These are phyloP conservation scores for Saccharomyces hybrid DNA, from an alignment of 1,139 yeast species.

Conservation along the genomic window DNA sequence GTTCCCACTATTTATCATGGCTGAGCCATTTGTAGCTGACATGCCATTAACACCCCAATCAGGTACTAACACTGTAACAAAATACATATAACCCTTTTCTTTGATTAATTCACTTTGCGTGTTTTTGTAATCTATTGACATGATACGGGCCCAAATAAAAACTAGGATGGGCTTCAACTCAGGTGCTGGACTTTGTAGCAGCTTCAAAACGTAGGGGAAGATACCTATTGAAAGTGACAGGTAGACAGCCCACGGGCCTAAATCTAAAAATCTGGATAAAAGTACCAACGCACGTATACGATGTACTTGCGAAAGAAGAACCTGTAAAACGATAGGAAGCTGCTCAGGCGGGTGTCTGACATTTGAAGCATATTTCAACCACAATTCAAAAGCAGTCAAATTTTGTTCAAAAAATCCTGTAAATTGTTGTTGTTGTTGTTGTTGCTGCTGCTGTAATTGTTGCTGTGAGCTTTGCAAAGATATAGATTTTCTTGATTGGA, in stretches of 20 bases:
- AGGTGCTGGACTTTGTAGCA: conserved; percentile 90
- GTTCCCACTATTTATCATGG: conserved; percentile 12
- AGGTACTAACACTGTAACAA: conserved; percentile 62
- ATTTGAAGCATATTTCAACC: conserved; percentile 87
- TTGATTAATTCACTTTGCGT: conserved; percentile 89
- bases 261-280: conserved; percentile 75
- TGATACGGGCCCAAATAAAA: conserved; percentile 94
- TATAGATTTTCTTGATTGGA: conserved; percentile 10
- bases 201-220: conserved; percentile 85
- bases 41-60: conserved; percentile 34
- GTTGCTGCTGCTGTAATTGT: conserved; percentile 15
- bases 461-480: conserved; percentile 11
- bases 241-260: conserved; percentile 98
- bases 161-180: conserved; percentile 90
- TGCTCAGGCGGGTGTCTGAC: conserved; percentile 89
- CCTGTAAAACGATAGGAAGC: conserved; percentile 88
- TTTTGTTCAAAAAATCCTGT: conserved; percentile 94
- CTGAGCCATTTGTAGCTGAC: conserved; percentile 29
- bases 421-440: conserved; percentile 56
- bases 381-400: conserved; percentile 88
- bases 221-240: conserved; percentile 89
- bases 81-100: conserved; percentile 85
- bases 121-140: conserved; percentile 87
- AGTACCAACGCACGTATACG: conserved; percentile 80
- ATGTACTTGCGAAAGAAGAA: conserved; percentile 86